Evolutionary conservation across 1,139 yeast species (phyloP).

Genomic region (Hanseniaspora sp.): DNA sequence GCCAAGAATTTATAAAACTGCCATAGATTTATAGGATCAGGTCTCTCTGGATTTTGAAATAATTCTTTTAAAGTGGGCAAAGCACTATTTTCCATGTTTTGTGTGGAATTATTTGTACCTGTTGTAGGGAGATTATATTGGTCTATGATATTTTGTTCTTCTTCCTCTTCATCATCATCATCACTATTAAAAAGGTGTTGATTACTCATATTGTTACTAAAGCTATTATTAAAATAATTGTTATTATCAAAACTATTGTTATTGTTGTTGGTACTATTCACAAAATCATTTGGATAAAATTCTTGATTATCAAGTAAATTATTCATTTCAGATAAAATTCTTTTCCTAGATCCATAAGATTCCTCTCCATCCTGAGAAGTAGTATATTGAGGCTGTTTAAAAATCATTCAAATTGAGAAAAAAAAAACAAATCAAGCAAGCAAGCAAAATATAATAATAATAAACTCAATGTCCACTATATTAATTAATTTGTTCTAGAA

Average conservation of each 20-base stretch:
- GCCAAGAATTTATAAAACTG: conserved; percentile 14
- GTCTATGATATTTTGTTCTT: conserved; percentile 3
- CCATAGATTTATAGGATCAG: conserved; percentile 14
- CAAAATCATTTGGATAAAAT: not conserved
- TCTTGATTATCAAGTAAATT: conserved; percentile 14
- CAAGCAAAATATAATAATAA: too few relatives aligned
- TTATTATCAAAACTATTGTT: not conserved
- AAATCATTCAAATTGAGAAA: not conserved
- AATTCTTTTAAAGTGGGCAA: conserved; percentile 6
- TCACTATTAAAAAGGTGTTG: not conserved
- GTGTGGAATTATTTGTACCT: not conserved
- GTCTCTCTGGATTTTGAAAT: conserved; percentile 8
- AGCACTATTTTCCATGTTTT: not conserved
- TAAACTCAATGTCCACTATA: too few relatives aligned
- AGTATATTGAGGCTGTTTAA: conserved; percentile 12
- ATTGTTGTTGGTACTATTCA: not conserved
- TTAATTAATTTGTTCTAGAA: too few relatives aligned
- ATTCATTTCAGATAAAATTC: conserved; percentile 11
- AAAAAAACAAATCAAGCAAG: too few relatives aligned
- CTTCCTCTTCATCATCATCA: conserved; percentile 5
- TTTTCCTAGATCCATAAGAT: conserved; percentile 5
- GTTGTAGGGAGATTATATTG: not conserved
- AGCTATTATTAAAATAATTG: not conserved
- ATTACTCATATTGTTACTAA: not conserved
- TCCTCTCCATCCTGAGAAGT: conserved; percentile 13